Evolutionary conservation across 768 basidiomycete genomes (phyloP).

Genomic region (Termitomyces sp.): DNA sequence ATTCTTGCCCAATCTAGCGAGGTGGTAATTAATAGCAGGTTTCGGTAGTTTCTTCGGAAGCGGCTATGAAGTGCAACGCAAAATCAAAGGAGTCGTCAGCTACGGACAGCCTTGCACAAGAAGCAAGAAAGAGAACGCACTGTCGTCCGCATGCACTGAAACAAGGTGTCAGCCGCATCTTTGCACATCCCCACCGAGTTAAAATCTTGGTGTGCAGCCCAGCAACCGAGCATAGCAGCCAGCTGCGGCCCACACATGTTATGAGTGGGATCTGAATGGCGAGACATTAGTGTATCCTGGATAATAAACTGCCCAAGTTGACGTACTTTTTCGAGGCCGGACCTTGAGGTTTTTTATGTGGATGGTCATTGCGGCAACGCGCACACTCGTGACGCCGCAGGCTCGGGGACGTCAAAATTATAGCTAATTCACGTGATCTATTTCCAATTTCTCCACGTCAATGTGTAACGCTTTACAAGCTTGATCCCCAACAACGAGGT

Average conservation of each 20-base stretch:
- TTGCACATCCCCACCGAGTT: conserved; percentile 53
- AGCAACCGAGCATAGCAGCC: conserved; percentile 79
- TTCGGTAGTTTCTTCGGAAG: conserved; percentile 62
- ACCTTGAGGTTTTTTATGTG: conserved; percentile 82
- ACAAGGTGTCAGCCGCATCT: conserved; percentile 56
- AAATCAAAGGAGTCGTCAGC: neutral
- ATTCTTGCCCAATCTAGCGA: conserved; percentile 73
- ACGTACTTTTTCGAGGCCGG: conserved; percentile 67
- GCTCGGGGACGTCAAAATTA: conserved; percentile 11
- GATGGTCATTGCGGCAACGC: conserved; percentile 35
- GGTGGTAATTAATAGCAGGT: conserved; percentile 87
- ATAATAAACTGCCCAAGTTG: neutral
- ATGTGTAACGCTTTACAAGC: no score
- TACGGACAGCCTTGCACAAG: neutral
- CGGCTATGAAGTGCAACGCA: conserved; percentile 41
- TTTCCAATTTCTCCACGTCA: conserved; percentile 15
- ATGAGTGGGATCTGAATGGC: conserved; percentile 35
- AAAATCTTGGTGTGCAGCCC: conserved; percentile 72
- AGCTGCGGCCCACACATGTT: conserved; percentile 69
- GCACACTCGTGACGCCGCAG: no score
- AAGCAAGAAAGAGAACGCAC: conserved; percentile 41
- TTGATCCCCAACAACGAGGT: neutral
- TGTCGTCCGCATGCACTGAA: conserved; percentile 82
- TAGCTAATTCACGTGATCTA: conserved; percentile 13
- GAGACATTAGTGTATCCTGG: conserved; percentile 2